Percentiles rank a stretch among this genome's conserved stretches.
Conservation (phyloP, 2,329 filamentous ascomycete species). For the Dactylellina parvicollis region DNA sequence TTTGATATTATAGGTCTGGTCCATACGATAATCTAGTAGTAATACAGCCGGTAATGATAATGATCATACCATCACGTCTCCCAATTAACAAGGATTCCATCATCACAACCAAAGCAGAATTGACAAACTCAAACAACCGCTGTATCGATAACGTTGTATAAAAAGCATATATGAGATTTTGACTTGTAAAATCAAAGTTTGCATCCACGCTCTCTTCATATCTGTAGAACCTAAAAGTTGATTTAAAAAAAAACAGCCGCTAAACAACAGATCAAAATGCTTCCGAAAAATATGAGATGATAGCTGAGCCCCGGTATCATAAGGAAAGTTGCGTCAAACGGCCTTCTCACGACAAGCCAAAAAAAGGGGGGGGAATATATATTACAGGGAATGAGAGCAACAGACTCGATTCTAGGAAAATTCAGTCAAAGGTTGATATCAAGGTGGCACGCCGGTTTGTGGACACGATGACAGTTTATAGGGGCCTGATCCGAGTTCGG, state of each 20-base stretch:
- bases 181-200: not conserved
- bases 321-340: not conserved
- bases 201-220: not conserved
- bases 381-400: constrained; percentile 30
- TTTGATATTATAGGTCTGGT: no score
- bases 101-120: no score
- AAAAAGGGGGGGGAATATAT: constrained; percentile 23
- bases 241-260: constrained; percentile 26
- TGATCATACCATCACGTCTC: constrained; percentile 20
- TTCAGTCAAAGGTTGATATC: not conserved
- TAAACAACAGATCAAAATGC: constrained; percentile 45
- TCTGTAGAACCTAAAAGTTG: not conserved
- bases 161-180: not conserved
- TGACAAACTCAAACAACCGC: not conserved
- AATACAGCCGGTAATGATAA: constrained; percentile 22
- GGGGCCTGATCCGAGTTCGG: no score
- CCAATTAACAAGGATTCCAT: not conserved
- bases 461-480: no score
- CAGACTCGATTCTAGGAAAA: not conserved
- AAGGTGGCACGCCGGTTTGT: no score
- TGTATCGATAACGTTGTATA: not conserved
- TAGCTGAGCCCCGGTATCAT: constrained; percentile 39
- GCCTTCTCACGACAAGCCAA: not conserved
- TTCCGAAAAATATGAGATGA: constrained; percentile 10
- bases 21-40: constrained; percentile 25